These are phyloP conservation scores for Houttuynia cordata DNA, from an alignment of 164 flowering plant genomes.

Conservation along the genomic window DNA sequence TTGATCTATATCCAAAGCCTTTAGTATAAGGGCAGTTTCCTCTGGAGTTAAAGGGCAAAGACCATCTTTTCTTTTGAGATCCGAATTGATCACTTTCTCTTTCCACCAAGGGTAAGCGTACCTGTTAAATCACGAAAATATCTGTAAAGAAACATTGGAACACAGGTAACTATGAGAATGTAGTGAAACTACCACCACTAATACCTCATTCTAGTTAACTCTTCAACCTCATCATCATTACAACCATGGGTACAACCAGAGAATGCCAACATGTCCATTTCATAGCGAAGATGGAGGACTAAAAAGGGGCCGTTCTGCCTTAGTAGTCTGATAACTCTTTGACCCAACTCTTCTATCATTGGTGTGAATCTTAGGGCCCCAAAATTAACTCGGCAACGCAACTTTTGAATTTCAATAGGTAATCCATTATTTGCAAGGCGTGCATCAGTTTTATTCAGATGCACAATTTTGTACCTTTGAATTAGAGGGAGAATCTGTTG, in stretches of 20 bases:
- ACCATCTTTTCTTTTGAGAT: constrained; percentile 70
- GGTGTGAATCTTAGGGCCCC: constrained; percentile 66
- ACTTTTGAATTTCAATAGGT: constrained; percentile 68
- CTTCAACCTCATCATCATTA: constrained; percentile 62
- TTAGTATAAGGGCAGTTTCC: constrained; percentile 64
- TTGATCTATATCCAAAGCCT: constrained; percentile 57
- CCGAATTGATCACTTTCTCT: constrained; percentile 74
- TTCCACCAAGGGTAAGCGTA: constrained; percentile 98
- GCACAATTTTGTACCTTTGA: constrained; percentile 65
- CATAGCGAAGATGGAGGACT: constrained; percentile 93
- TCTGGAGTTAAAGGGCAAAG: constrained; percentile 87
- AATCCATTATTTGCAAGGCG: constrained; percentile 81
- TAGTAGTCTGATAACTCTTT: constrained; percentile 50
- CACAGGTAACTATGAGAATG: background rate
- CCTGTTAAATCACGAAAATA: constrained; percentile 21
- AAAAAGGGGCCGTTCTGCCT: constrained; percentile 74
- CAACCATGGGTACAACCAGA: constrained; percentile 96
- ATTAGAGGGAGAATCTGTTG: constrained; percentile 80
- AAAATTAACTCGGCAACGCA: constrained; percentile 85
- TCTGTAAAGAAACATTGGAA: background rate
- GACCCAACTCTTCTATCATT: constrained; percentile 84
- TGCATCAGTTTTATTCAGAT: constrained; percentile 79
- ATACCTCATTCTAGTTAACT: constrained; percentile 91
- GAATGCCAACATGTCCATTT: constrained; percentile 97
- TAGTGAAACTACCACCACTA: constrained; percentile 1